phyloP scores from a whole-genome alignment of 2,329 filamentous ascomycete species.

The Coniochaeta pulveracea region DNA sequence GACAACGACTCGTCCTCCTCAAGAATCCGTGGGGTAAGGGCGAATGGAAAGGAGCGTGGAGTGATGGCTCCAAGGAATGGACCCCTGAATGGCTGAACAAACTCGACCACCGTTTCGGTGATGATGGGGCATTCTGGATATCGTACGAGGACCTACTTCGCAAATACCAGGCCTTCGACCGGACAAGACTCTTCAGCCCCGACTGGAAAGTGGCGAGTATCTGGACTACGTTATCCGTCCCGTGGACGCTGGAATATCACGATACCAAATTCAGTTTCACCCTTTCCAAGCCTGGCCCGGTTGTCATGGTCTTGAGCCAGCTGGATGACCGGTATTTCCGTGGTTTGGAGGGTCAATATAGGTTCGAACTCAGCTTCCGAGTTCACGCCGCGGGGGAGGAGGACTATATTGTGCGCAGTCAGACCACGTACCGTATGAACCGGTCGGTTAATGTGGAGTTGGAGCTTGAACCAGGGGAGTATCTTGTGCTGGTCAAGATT shows the following conservation, averaged over 20 bases:
- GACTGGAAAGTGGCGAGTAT: conserved; percentile 47
- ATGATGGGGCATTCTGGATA: conserved; percentile 54
- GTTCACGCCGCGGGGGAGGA: conserved; percentile 35
- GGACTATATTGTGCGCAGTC: conserved; percentile 48
- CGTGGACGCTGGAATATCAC: conserved; percentile 51
- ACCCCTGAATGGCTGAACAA: conserved; percentile 45
- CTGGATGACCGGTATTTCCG: conserved; percentile 52
- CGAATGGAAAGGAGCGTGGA: conserved; percentile 50
- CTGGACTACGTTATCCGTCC: conserved; percentile 51
- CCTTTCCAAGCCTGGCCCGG: conserved; percentile 41
- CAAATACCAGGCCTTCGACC: conserved; percentile 50
- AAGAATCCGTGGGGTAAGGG: conserved; percentile 51
- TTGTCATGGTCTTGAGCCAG: conserved; percentile 50
- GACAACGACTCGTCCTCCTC: conserved; percentile 37
- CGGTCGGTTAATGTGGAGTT: conserved; percentile 46
- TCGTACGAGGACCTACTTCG: conserved; percentile 49
- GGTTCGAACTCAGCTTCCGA: conserved; percentile 27
- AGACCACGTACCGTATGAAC: conserved; percentile 46
- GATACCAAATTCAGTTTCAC: conserved; percentile 48
- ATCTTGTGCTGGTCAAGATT: conserved; percentile 45
- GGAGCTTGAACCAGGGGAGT: conserved; percentile 43
- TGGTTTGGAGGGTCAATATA: conserved; percentile 48
- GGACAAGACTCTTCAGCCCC: conserved; percentile 48
- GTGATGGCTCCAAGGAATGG: conserved; percentile 50
- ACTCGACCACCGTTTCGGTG: conserved; percentile 47